Percentiles rank a stretch among this genome's conserved stretches.
phyloP scores from a whole-genome alignment of 2,329 filamentous ascomycete species.

The Kalaharituber pfeilii region DNA sequence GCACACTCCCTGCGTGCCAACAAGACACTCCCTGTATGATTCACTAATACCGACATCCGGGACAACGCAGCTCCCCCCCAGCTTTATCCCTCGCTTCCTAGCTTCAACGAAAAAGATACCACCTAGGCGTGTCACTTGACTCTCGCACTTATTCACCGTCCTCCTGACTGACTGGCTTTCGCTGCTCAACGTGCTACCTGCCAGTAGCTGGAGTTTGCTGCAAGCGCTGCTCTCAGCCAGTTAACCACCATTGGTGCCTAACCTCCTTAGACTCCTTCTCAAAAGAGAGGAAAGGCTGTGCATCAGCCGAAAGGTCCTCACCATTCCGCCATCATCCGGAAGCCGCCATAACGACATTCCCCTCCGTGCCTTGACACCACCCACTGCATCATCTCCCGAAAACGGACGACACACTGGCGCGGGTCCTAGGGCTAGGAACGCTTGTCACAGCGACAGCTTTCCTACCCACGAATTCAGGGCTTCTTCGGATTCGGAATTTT shows the following conservation, averaged over 20 bases:
- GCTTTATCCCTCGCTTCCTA: neutral
- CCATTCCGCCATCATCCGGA: constrained; percentile 59
- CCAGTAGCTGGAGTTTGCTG: too few species aligned
- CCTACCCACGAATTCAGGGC: constrained; percentile 25
- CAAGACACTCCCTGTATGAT: too few species aligned
- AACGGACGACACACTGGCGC: too few species aligned
- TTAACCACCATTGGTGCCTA: neutral
- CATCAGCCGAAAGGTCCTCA: constrained; percentile 59
- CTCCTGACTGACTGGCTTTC: too few species aligned
- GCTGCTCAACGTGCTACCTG: too few species aligned
- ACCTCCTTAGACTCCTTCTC: constrained; percentile 27
- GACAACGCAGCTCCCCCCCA: too few species aligned
- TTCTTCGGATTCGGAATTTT: constrained; percentile 50
- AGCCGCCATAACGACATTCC: constrained; percentile 73
- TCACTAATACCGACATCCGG: too few species aligned
- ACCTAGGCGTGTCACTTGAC: neutral
- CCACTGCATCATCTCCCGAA: constrained; percentile 17
- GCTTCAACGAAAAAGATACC: neutral
- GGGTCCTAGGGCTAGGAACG: too few species aligned
- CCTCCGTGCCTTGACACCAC: constrained; percentile 51
- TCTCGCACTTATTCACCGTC: too few species aligned
- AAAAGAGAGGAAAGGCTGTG: constrained; percentile 54
- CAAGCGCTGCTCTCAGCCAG: neutral
- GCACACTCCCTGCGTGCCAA: too few species aligned
- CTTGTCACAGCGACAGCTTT: neutral